Evolutionary conservation across 1,284 basidiomycete genomes (phyloP).

Genomic region (Ceratobasidium sp.): DNA sequence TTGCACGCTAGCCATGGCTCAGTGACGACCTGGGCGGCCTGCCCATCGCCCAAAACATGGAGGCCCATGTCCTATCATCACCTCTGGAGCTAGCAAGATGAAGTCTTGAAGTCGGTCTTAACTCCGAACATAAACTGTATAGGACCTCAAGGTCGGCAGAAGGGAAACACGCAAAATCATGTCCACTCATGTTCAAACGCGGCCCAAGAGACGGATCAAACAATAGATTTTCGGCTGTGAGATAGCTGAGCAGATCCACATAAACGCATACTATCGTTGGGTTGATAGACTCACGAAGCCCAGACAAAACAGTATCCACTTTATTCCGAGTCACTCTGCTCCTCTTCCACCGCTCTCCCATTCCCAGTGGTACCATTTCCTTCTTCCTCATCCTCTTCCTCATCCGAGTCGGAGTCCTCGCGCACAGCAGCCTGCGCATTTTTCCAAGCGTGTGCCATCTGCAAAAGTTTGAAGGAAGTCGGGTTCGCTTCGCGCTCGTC

Average conservation of each 20-base stretch:
- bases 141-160: not conserved
- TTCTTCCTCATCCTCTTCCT: constrained; percentile 47
- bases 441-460: constrained; percentile 92
- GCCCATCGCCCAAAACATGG: constrained; percentile 1
- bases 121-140: constrained; percentile 24
- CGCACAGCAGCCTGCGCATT: constrained; percentile 58
- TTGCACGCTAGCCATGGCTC: not conserved
- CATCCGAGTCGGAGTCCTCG: constrained; percentile 48
- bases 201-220: not conserved
- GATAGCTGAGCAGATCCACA: not conserved
- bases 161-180: no score
- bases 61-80: not conserved
- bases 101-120: constrained; percentile 24
- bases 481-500: constrained; percentile 94
- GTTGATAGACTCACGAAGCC: not conserved
- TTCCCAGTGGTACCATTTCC: constrained; percentile 44
- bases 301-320: no score
- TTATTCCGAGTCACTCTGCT: constrained; percentile 21
- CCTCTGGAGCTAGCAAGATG: not conserved
- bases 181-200: not conserved
- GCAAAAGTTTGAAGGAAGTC: constrained; percentile 91
- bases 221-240: not conserved
- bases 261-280: not conserved
- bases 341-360: constrained; percentile 12
- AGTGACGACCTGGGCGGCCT: not conserved